A percentile compares a stretch with the other conserved stretches of the same genome.
Evolutionary conservation across 2,329 filamentous ascomycete species (phyloP).

Genomic region (Graphilbum fragrans): DNA sequence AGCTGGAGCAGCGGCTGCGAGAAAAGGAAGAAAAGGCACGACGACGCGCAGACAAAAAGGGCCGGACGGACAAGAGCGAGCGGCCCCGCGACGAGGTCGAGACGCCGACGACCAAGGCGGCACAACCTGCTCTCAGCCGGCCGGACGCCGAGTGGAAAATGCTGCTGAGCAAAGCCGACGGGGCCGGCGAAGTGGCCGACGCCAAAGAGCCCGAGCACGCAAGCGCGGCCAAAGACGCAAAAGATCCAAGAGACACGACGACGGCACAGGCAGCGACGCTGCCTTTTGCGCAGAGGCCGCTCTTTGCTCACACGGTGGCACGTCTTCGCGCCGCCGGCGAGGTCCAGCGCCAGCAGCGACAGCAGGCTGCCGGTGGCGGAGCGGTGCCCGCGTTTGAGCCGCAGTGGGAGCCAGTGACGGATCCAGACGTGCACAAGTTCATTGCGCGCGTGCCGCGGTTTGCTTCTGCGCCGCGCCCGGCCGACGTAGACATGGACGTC

Average conservation of each 20-base stretch:
- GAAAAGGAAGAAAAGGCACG: slow-evolving; percentile 26
- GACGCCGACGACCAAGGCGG: slow-evolving; percentile 5
- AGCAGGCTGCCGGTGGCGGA: slow-evolving; percentile 9
- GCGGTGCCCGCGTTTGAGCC: slow-evolving; percentile 7
- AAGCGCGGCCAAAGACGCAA: no score
- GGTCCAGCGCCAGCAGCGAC: slow-evolving; percentile 7
- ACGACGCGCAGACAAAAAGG: slow-evolving; percentile 29
- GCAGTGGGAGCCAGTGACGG: slow-evolving; percentile 10
- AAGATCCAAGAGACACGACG: no score
- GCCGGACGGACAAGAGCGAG: not conserved
- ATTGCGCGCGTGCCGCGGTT: slow-evolving; percentile 8
- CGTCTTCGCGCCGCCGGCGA: slow-evolving; percentile 7
- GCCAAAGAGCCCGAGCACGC: no score
- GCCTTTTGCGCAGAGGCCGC: slow-evolving; percentile 1
- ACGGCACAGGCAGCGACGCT: not conserved
- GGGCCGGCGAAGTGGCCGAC: not conserved
- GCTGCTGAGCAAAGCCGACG: slow-evolving; percentile 3
- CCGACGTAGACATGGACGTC: not conserved
- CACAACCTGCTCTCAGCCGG: slow-evolving; percentile 4
- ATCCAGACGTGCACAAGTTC: slow-evolving; percentile 9
- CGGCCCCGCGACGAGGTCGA: slow-evolving; percentile 3
- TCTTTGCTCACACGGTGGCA: slow-evolving; percentile 11
- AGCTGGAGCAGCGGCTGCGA: slow-evolving; percentile 29
- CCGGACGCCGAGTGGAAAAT: slow-evolving; percentile 7
- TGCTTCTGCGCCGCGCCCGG: not conserved